Conservation (phyloP, 768 basidiomycete species). For the Macrocybe gigantea region DNA sequence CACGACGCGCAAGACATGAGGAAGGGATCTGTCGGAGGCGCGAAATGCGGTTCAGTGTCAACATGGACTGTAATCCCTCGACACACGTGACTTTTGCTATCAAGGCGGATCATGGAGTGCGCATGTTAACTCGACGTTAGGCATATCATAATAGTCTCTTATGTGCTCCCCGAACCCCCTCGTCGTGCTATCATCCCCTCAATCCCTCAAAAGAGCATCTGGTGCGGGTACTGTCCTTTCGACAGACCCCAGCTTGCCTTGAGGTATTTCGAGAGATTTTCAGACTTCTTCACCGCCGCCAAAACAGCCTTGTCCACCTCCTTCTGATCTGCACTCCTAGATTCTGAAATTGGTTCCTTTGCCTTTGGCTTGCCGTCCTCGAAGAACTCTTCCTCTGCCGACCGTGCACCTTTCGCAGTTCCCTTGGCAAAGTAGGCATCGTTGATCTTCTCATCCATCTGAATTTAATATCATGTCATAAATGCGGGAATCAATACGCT, state of each 20-base stretch:
- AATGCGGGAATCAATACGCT: background rate
- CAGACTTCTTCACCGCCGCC: constrained; percentile 83
- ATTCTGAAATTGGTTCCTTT: constrained; percentile 80
- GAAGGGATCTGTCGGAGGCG: no score
- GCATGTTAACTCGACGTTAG: constrained; percentile 6
- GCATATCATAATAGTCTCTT: constrained; percentile 27
- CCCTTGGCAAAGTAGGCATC: constrained; percentile 92
- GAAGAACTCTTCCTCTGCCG: constrained; percentile 98
- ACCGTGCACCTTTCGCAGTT: constrained; percentile 56
- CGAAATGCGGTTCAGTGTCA: no score
- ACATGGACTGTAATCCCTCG: no score
- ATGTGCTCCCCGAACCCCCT: constrained; percentile 8
- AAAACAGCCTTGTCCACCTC: constrained; percentile 74
- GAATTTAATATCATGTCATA: constrained; percentile 2
- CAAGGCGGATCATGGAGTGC: no score
- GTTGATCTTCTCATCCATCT: constrained; percentile 88
- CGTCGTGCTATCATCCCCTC: constrained; percentile 11
- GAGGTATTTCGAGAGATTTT: constrained; percentile 89
- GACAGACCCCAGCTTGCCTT: constrained; percentile 90
- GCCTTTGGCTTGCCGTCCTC: constrained; percentile 87
- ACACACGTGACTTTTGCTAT: no score
- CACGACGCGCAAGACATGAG: constrained; percentile 7
- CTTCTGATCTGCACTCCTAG: constrained; percentile 91
- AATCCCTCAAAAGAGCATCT: constrained; percentile 68
- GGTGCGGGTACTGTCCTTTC: constrained; percentile 96